Conservation (phyloP, 306 rosid genomes). For the Ammopiptanthus mongolicus region DNA sequence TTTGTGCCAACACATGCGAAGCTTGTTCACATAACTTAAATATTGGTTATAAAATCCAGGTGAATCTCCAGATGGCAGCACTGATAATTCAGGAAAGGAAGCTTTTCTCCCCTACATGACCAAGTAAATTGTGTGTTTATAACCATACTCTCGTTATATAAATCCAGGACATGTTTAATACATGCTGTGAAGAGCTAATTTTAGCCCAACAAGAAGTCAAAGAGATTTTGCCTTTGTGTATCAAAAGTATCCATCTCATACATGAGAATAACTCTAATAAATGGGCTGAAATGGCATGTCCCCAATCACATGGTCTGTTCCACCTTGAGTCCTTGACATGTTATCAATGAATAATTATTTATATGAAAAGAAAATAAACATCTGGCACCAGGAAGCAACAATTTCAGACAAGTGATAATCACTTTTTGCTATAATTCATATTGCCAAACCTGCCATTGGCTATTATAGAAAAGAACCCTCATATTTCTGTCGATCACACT, state of each 20-base stretch:
- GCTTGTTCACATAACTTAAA: conserved; percentile 38
- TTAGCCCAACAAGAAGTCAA: not conserved
- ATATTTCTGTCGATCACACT: not conserved
- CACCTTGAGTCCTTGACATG: not conserved
- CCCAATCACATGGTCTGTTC: not conserved
- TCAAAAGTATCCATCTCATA: not conserved
- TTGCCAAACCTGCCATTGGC: not conserved
- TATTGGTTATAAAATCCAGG: conserved; percentile 22
- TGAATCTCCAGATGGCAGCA: conserved; percentile 15
- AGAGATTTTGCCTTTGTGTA: not conserved
- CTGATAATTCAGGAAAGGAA: conserved; percentile 24
- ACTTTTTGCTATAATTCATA: not conserved
- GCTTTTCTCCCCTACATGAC: conserved; percentile 23
- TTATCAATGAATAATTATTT: not conserved
- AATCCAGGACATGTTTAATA: not conserved
- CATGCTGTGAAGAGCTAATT: not conserved
- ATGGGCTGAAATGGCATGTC: not conserved
- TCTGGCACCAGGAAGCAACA: not conserved
- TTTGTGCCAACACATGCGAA: conserved; percentile 34
- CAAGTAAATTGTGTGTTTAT: conserved; percentile 2
- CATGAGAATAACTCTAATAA: not conserved
- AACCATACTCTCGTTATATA: not conserved
- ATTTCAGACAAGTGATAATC: not conserved
- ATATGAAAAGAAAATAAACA: not conserved
- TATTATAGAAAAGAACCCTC: not conserved